Percentiles rank a stretch among this genome's conserved stretches.
Conservation (phyloP, 2,329 filamentous ascomycete species). For the Nigrospora osmanthi region DNA sequence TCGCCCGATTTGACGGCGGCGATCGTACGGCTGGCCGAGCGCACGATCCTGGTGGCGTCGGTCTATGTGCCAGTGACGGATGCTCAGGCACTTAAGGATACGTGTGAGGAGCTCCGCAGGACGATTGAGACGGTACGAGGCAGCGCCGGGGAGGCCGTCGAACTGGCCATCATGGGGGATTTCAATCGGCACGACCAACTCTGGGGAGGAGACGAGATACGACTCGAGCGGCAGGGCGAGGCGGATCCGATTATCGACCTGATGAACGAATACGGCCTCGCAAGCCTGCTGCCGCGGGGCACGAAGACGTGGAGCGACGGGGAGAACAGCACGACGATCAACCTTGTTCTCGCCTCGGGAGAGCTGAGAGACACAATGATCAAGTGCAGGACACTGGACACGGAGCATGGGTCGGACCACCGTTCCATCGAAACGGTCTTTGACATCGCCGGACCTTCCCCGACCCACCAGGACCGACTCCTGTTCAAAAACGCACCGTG, state of each 20-base stretch:
- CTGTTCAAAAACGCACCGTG: slow-evolving; percentile 18
- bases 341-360: slow-evolving; percentile 13
- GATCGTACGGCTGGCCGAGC: background rate
- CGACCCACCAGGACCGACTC: slow-evolving; percentile 6
- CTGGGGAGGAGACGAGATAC: slow-evolving; percentile 20
- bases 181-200: slow-evolving; percentile 19
- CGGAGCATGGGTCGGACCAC: background rate
- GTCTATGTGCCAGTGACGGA: background rate
- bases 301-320: slow-evolving; percentile 24
- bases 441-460: slow-evolving; percentile 7
- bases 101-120: background rate
- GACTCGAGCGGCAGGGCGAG: slow-evolving; percentile 26
- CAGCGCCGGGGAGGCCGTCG: too few relatives aligned
- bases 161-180: background rate
- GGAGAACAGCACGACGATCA: slow-evolving; percentile 12
- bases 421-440: slow-evolving; percentile 6
- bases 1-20: background rate
- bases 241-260: slow-evolving; percentile 25
- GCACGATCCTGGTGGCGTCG: background rate
- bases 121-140: background rate
- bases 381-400: background rate
- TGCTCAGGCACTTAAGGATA: background rate
- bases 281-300: slow-evolving; percentile 23
- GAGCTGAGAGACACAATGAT: slow-evolving; percentile 9
- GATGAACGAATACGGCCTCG: slow-evolving; percentile 22